Percentiles rank a stretch among this genome's conserved stretches.
Evolutionary conservation across 352 stramenopile species (phyloP).

Genomic region (Phytophthora macrochlamydospora): DNA sequence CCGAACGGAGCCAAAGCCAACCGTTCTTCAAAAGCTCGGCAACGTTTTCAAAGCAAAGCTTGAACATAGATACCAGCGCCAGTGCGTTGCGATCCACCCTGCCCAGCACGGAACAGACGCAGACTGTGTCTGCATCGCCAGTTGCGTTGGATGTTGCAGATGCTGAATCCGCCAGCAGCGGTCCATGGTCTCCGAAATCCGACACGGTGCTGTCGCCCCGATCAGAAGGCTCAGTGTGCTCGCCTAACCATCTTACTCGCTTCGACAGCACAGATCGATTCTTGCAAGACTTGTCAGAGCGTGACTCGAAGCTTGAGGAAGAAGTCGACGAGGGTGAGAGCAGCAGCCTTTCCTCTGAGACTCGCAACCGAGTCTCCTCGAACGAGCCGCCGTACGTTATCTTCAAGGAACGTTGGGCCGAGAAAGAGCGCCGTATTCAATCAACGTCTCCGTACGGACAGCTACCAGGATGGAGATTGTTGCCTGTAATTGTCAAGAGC

Average conservation of each 20-base stretch:
- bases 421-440: constrained; percentile 93
- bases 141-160: constrained; percentile 27
- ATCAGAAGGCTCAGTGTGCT: constrained; percentile 63
- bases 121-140: constrained; percentile 14
- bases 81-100: constrained; percentile 16
- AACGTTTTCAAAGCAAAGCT: constrained; percentile 34
- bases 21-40: constrained; percentile 36
- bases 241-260: constrained; percentile 56
- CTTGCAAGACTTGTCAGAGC: constrained; percentile 67
- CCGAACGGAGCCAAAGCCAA: constrained; percentile 49
- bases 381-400: constrained; percentile 68
- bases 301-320: constrained; percentile 74
- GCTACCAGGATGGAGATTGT: constrained; percentile 88
- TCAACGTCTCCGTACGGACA: constrained; percentile 85
- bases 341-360: constrained; percentile 25
- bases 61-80: constrained; percentile 55
- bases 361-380: constrained; percentile 10
- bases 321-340: constrained; percentile 53
- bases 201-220: constrained; percentile 58
- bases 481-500: constrained; percentile 97
- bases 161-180: constrained; percentile 31
- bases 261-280: constrained; percentile 84
- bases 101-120: constrained; percentile 2
- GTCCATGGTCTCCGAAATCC: constrained; percentile 64
- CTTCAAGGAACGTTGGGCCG: constrained; percentile 96